phyloP scores from a whole-genome alignment of 345 rosid genomes.

The Anacardium occidentale region DNA sequence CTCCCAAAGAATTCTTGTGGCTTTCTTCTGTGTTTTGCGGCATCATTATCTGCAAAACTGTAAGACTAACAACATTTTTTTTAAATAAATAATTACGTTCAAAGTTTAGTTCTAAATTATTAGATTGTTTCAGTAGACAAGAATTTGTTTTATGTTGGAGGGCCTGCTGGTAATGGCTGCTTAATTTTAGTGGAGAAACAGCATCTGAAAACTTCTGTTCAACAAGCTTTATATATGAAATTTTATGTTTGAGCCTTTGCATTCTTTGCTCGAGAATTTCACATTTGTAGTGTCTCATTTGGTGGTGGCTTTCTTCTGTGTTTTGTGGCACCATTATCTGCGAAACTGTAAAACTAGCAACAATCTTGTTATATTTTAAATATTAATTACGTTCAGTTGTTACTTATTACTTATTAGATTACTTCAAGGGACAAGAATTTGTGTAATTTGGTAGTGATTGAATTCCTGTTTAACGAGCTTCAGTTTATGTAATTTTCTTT shows the following conservation, averaged over 20 bases:
- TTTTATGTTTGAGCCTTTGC: background rate
- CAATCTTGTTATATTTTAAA: background rate
- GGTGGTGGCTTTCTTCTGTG: constrained; percentile 35
- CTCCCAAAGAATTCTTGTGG: constrained; percentile 32
- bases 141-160: background rate
- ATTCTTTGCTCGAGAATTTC: background rate
- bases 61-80: constrained; percentile 23
- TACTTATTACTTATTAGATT: no score
- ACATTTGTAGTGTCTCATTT: constrained; percentile 6
- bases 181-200: background rate
- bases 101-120: background rate
- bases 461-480: background rate
- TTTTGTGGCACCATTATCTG: constrained; percentile 50
- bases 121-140: background rate
- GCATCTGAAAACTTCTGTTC: background rate
- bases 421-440: no score
- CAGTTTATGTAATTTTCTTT: background rate
- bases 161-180: background rate
- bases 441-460: background rate
- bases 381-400: background rate
- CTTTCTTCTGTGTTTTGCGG: constrained; percentile 40
- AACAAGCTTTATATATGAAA: background rate
- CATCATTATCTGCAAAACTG: constrained; percentile 49
- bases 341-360: constrained; percentile 37
- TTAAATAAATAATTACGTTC: background rate